Conservation (phyloP, 352 stramenopile genomes). For the Globisporangium acanthophoron region DNA sequence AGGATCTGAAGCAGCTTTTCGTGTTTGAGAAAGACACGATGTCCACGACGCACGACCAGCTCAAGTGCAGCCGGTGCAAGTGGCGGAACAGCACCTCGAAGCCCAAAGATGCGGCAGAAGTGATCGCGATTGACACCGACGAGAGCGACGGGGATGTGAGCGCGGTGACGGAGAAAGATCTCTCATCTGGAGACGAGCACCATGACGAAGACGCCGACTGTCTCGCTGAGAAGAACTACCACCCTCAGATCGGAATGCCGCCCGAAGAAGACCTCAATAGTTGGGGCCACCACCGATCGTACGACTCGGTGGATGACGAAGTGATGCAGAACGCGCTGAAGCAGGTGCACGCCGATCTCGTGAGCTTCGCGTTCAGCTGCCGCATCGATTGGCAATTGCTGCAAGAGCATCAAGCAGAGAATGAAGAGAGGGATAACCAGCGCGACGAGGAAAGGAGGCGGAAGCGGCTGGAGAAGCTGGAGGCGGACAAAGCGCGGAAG, state of each 20-base stretch:
- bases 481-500: constrained; percentile 32
- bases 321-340: constrained; percentile 91
- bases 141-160: constrained; percentile 27
- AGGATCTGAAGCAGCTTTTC: constrained; percentile 87
- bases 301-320: constrained; percentile 95
- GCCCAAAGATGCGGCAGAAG: constrained; percentile 2
- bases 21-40: constrained; percentile 82
- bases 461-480: constrained; percentile 61
- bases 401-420: constrained; percentile 80
- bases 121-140: constrained; percentile 49
- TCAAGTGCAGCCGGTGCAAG: constrained; percentile 93
- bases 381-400: constrained; percentile 95
- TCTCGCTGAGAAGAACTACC: constrained; percentile 48
- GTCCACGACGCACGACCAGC: constrained; percentile 96
- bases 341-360: constrained; percentile 39
- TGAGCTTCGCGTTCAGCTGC: constrained; percentile 96
- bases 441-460: constrained; percentile 73
- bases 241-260: constrained; percentile 89
- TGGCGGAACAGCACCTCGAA: constrained; percentile 61
- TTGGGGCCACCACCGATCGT: constrained; percentile 95
- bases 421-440: constrained; percentile 65
- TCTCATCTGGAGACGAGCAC: constrained; percentile 12
- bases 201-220: constrained; percentile 9
- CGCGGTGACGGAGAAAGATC: constrained; percentile 6
- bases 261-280: constrained; percentile 97